phyloP scores from a whole-genome alignment of 2,329 filamentous ascomycete species.

The Diaporthe batatas region DNA sequence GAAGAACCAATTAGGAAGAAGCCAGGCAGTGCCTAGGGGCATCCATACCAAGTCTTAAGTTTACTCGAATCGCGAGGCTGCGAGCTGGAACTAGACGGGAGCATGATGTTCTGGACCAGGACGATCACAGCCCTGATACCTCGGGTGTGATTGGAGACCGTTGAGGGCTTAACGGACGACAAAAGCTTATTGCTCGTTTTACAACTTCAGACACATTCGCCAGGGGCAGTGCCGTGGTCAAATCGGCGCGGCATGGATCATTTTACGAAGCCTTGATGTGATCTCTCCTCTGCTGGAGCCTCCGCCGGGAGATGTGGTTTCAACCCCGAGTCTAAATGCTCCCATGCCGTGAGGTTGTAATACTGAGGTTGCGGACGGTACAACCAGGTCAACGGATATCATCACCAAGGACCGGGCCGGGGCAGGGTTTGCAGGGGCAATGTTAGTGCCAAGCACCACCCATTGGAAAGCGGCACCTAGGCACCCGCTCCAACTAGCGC shows the following conservation, averaged over 20 bases:
- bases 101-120: conserved; percentile 22
- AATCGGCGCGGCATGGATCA: conserved; percentile 12
- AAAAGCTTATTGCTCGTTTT: neutral
- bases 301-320: conserved; percentile 1
- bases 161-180: conserved; percentile 5
- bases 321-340: conserved; percentile 12
- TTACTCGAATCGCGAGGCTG: conserved; percentile 24
- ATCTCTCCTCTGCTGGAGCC: neutral
- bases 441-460: conserved; percentile 8
- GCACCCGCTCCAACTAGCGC: conserved; percentile 9
- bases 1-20: too few species aligned
- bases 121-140: conserved; percentile 26
- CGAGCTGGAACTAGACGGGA: neutral
- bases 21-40: neutral
- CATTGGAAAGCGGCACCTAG: neutral
- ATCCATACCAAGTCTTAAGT: conserved; percentile 7
- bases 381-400: too few species aligned
- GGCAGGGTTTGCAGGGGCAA: conserved; percentile 17
- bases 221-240: neutral
- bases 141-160: conserved; percentile 30
- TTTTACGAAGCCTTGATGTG: neutral
- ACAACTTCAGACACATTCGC: neutral
- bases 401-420: neutral
- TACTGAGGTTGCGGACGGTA: neutral
- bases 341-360: neutral